Evolutionary conservation across 73 alveolate species (phyloP).

Genomic region (Urostyla sp.): DNA sequence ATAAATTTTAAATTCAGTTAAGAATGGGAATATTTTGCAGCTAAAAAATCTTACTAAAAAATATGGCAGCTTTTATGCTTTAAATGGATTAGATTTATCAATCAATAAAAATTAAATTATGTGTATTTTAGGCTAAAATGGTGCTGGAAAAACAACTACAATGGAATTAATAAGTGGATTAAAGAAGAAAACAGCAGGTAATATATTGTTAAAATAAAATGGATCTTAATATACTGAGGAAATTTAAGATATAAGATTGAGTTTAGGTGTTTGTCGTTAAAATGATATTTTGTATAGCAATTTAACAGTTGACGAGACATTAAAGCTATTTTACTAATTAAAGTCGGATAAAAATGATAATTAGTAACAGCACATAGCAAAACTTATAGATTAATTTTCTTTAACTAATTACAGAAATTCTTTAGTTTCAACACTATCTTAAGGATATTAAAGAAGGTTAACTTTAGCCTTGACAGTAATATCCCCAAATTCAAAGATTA

Average conservation of each 20-base stretch:
- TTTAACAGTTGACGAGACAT: slow-evolving; percentile 74
- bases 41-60: neutral
- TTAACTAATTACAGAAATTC: slow-evolving; percentile 45
- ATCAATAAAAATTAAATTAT: slow-evolving; percentile 64
- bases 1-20: neutral
- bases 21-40: neutral
- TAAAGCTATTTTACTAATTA: slow-evolving; percentile 59
- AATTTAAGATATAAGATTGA: slow-evolving; percentile 5
- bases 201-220: neutral
- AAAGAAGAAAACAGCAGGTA: slow-evolving; percentile 15
- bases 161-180: slow-evolving; percentile 64
- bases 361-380: slow-evolving; percentile 36
- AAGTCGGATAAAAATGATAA: slow-evolving; percentile 7
- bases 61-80: slow-evolving; percentile 62
- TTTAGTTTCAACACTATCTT: slow-evolving; percentile 60
- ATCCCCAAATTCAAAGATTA: slow-evolving; percentile 71
- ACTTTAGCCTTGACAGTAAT: slow-evolving; percentile 74
- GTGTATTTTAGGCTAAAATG: slow-evolving; percentile 79
- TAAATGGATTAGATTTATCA: slow-evolving; percentile 59
- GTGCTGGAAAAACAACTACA: slow-evolving; percentile 84
- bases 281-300: slow-evolving; percentile 73
- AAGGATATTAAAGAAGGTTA: slow-evolving; percentile 84
- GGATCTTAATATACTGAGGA: neutral
- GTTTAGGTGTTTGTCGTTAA: slow-evolving; percentile 34
- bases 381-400: slow-evolving; percentile 34